Base-by-base conservation (phyloP, 2,329 filamentous ascomycete genomes). In the Colletotrichum higginsianum region DNA sequence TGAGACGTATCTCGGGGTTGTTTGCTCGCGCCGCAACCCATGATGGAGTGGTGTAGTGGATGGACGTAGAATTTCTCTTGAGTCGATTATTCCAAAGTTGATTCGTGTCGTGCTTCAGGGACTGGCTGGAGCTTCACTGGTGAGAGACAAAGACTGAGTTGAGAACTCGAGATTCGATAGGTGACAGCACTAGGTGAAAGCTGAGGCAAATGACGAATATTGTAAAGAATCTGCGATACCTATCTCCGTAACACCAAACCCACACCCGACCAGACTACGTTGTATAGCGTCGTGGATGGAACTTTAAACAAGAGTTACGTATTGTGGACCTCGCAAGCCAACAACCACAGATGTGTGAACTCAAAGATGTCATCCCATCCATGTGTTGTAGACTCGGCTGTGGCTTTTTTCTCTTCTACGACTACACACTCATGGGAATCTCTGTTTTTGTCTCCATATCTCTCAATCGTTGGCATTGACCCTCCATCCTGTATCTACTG, bases 401-500 rank as follows among this genome's bases (percentile, higher is more conserved):
- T 18, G 21, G 1, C 13, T 35, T n/a, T 53, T 16, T 2, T n/a
- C 5, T n/a, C 18, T 13, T 42, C 35, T 57, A 23, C 6, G 4
- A 4, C 23, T 57, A 23, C 35, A 42, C 8, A 42, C n/a, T 6
- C 13, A 40, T 38, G 35, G 5, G 16, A 21, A 40, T 40, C 18
- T 21, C 4, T 21, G 7, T 30, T 13, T 21, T 35, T 35, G 12
- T 40, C 35, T 38, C 5, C 6, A 40, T 9, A 35, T 12, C 53
- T 40, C 40, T 13, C 30, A n/a, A 21, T 8, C 30, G 35, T 11
- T 11, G 2, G 35, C 35, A 21, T 13, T 8, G n/a, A 40, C 12
- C 30, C 3, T 6, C 11, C 35, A 38, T 26, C 18, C 9, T 3
- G 9, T 38, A 38, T 38, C 9, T 40, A 77, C 49, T 64, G 58